Evolutionary conservation across 352 stramenopile genomes (phyloP).

Genomic region (Pythium rishiriense): DNA sequence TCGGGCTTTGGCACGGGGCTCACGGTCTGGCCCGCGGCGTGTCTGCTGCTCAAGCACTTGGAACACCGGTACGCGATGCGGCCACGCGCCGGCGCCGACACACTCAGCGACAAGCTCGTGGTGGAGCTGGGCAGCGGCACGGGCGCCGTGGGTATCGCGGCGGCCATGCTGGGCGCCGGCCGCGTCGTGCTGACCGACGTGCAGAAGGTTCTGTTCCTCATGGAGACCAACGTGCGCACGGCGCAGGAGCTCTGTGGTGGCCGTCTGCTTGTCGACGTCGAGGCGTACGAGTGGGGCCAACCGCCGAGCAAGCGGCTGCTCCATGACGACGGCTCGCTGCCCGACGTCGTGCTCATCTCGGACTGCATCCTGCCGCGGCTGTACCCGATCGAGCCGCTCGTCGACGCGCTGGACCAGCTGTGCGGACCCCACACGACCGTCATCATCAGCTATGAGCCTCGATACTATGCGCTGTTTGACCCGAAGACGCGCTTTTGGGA

Average conservation of each 20-base stretch:
- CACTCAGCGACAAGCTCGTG: conserved; percentile 50
- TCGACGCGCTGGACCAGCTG: conserved; percentile 85
- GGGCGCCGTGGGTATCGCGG: conserved; percentile 88
- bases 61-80: conserved; percentile 45
- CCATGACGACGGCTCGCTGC: conserved; percentile 23
- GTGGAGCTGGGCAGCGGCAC: conserved; percentile 93
- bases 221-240: conserved; percentile 83
- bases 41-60: conserved; percentile 77
- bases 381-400: conserved; percentile 95
- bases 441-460: conserved; percentile 88
- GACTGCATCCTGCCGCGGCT: conserved; percentile 96
- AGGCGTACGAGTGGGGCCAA: conserved; percentile 91
- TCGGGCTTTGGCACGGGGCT: conserved; percentile 79
- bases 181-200: conserved; percentile 92
- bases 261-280: conserved; percentile 54
- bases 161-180: conserved; percentile 78
- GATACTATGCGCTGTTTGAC: conserved; percentile 81
- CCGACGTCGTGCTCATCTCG: conserved; percentile 90
- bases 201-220: conserved; percentile 86
- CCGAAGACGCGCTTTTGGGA: conserved; percentile 79
- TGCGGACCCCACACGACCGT: conserved; percentile 46
- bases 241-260: conserved; percentile 31
- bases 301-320: conserved; percentile 40
- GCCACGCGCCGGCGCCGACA: background rate
- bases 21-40: conserved; percentile 83